Evolutionary conservation across 1,139 yeast genomes (phyloP).

Genomic region (Ogataea hybrid): DNA sequence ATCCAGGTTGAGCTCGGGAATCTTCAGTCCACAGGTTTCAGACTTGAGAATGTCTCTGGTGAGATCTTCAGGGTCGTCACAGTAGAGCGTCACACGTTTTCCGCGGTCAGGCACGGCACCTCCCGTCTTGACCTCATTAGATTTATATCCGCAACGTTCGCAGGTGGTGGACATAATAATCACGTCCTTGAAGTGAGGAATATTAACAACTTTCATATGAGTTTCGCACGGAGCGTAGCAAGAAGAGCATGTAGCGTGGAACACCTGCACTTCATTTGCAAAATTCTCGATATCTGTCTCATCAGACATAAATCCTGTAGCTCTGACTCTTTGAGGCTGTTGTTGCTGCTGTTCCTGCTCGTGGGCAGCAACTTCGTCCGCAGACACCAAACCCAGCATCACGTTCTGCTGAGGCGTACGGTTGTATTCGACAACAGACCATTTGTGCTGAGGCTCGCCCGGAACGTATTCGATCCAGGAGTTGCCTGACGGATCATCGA

Average conservation of each 20-base stretch:
- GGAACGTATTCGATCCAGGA: slow-evolving; percentile 94
- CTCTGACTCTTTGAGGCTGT: slow-evolving; percentile 45
- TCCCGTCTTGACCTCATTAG: slow-evolving; percentile 98
- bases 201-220: slow-evolving; percentile 94
- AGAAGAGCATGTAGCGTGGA: slow-evolving; percentile 88
- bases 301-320: slow-evolving; percentile 61
- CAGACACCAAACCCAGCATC: slow-evolving; percentile 79
- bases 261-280: slow-evolving; percentile 87
- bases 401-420: slow-evolving; percentile 91
- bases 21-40: slow-evolving; percentile 82
- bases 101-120: slow-evolving; percentile 94
- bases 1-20: slow-evolving; percentile 90
- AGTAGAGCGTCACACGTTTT: slow-evolving; percentile 64
- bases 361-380: slow-evolving; percentile 66
- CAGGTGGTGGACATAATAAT: slow-evolving; percentile 95
- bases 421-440: slow-evolving; percentile 82
- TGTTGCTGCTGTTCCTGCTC: slow-evolving; percentile 34
- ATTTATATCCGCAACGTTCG: slow-evolving; percentile 90
- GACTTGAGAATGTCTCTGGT: slow-evolving; percentile 93
- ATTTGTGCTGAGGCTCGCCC: slow-evolving; percentile 84
- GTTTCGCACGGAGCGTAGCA: slow-evolving; percentile 83
- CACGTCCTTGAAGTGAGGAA: slow-evolving; percentile 98
- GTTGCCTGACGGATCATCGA: slow-evolving; percentile 97
- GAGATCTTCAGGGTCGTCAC: slow-evolving; percentile 91
- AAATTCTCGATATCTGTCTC: slow-evolving; percentile 82